A percentile compares a stretch with the other conserved stretches of the same genome.
Evolutionary conservation across 371 early-diverging fungal species (phyloP).

Genomic region (Rhizopus delemar): DNA sequence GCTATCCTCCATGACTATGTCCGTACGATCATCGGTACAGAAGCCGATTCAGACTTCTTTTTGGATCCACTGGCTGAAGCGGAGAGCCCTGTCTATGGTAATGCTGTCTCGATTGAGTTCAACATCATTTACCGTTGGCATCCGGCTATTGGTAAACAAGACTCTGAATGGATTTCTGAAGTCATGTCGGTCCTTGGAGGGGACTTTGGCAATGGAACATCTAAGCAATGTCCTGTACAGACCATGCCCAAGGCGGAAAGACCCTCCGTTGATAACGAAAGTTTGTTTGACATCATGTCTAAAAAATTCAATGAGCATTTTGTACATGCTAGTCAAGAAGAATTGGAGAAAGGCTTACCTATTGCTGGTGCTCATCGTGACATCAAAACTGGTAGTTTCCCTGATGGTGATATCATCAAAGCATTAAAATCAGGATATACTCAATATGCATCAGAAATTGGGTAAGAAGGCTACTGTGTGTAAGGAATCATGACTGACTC

Average conservation of each 20-base stretch:
- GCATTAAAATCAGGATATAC: conserved; percentile 30
- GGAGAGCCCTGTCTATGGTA: conserved; percentile 39
- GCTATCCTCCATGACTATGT: conserved; percentile 52
- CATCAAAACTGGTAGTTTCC: conserved; percentile 33
- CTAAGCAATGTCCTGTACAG: conserved; percentile 8
- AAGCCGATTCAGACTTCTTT: conserved; percentile 32
- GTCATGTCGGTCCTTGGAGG: conserved; percentile 28
- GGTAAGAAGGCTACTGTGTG: conserved; percentile 8
- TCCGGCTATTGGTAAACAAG: conserved; percentile 46
- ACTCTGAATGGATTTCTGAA: conserved; percentile 36
- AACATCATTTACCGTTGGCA: conserved; percentile 58
- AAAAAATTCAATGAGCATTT: conserved; percentile 36
- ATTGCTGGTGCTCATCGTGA: conserved; percentile 47
- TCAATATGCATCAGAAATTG: conserved; percentile 38
- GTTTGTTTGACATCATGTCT: conserved; percentile 27
- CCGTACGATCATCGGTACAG: conserved; percentile 48
- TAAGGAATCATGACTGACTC: background rate
- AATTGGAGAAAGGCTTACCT: conserved; percentile 35
- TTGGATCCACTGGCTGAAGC: conserved; percentile 35
- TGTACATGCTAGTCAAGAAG: conserved; percentile 37
- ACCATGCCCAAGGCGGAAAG: background rate
- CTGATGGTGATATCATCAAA: conserved; percentile 34
- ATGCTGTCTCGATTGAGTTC: conserved; percentile 55
- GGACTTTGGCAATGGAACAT: background rate
- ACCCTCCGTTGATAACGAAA: conserved; percentile 12